Percentiles rank a stretch among this genome's conserved stretches.
These are phyloP conservation scores for Malassezia obtusa DNA, from an alignment of 1,284 basidiomycete genomes.

Conservation along the genomic window DNA sequence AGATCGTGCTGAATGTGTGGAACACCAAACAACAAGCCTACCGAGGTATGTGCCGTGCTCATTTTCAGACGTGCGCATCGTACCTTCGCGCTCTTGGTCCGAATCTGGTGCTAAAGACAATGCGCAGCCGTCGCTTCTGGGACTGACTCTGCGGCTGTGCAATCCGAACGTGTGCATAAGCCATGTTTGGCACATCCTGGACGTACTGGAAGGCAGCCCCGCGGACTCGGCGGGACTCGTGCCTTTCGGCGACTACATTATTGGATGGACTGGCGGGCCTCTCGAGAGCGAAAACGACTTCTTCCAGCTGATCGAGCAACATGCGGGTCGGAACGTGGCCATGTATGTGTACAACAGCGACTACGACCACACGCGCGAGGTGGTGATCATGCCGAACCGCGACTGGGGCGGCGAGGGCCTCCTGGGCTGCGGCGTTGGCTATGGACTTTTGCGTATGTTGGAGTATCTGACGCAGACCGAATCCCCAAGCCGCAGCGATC, in stretches of 20 bases:
- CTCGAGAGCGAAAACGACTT: slow-evolving; percentile 79
- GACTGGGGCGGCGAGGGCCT: slow-evolving; percentile 45
- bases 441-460: slow-evolving; percentile 30
- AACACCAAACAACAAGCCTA: slow-evolving; percentile 75
- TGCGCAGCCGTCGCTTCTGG: slow-evolving; percentile 63
- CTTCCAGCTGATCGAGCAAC: slow-evolving; percentile 87
- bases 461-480: slow-evolving; percentile 7
- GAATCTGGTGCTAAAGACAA: slow-evolving; percentile 20
- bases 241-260: slow-evolving; percentile 77
- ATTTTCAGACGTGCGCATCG: slow-evolving; percentile 61
- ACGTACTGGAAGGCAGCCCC: slow-evolving; percentile 88
- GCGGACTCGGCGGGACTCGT: slow-evolving; percentile 70
- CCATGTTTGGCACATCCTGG: slow-evolving; percentile 83
- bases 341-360: slow-evolving; percentile 95
- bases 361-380: slow-evolving; percentile 59
- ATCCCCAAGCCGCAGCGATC: slow-evolving; percentile 16
- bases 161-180: slow-evolving; percentile 33
- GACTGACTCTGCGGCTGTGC: slow-evolving; percentile 81
- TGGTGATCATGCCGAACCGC: slow-evolving; percentile 36
- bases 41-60: slow-evolving; percentile 58
- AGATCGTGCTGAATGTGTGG: slow-evolving; percentile 73
- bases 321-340: slow-evolving; percentile 79
- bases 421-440: slow-evolving; percentile 42
- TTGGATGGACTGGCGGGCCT: slow-evolving; percentile 89
- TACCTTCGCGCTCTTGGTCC: slow-evolving; percentile 72